phyloP scores from a whole-genome alignment of 164 flowering plant genomes.

The grape (Vitis vinifera) region DNA sequence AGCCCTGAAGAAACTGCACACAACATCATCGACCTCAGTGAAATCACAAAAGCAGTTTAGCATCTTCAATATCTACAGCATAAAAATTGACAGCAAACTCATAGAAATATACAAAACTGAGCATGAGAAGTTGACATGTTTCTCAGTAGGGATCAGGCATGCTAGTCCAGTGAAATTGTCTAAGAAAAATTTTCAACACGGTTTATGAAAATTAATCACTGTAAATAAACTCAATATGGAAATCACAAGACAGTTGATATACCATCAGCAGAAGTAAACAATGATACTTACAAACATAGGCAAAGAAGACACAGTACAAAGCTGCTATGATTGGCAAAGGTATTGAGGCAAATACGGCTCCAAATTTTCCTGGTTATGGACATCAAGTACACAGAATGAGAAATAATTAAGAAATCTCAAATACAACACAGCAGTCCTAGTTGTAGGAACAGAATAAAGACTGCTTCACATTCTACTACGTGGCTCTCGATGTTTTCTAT shows the following conservation, averaged over 20 bases:
- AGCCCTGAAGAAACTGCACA: conserved; percentile 51
- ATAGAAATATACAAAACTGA: neutral
- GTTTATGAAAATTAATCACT: too few species aligned
- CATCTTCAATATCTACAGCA: too few species aligned
- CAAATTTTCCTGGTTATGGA: conserved; percentile 40
- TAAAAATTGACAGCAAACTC: too few species aligned
- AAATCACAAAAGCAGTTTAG: too few species aligned
- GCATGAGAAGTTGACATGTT: neutral
- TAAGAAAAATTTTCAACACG: too few species aligned
- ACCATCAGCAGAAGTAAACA: neutral
- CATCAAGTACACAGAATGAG: conserved; percentile 3
- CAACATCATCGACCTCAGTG: neutral
- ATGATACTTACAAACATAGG: conserved; percentile 54
- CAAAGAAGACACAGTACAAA: conserved; percentile 53
- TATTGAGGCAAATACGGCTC: conserved; percentile 47
- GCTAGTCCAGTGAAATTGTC: neutral
- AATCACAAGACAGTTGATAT: neutral
- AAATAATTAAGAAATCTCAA: neutral
- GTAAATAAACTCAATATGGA: neutral
- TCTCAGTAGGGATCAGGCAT: neutral
- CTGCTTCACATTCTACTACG: too few species aligned
- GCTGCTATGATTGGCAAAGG: conserved; percentile 44
- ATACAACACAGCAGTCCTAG: neutral
- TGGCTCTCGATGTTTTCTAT: too few species aligned
- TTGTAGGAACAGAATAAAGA: neutral